A percentile compares a stretch with the other conserved stretches of the same genome.
Conservation (phyloP, 805 yeast species). For the Schwanniomyces yamadae region DNA sequence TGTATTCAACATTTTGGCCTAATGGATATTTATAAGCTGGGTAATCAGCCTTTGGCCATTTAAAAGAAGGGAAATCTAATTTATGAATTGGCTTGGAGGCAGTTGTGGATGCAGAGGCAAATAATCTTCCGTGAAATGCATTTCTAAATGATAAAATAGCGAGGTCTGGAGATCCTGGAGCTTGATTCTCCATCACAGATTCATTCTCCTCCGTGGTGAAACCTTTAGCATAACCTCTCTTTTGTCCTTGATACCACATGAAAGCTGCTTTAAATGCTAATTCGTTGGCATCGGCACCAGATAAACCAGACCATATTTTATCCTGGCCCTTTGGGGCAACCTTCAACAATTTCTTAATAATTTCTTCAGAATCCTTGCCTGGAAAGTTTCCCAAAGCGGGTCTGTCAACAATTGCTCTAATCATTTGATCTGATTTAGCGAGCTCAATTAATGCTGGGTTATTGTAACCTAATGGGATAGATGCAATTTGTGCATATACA, state of each 20-base stretch:
- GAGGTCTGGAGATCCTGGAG: constrained; percentile 87
- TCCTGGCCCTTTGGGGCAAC: constrained; percentile 79
- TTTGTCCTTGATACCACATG: constrained; percentile 68
- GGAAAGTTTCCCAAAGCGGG: constrained; percentile 87
- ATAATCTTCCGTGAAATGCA: constrained; percentile 93
- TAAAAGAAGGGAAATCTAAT: constrained; percentile 86
- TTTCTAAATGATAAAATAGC: constrained; percentile 83
- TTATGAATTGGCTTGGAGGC: constrained; percentile 95
- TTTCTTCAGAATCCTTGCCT: constrained; percentile 61
- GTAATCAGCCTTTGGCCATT: constrained; percentile 96
- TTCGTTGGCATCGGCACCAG: constrained; percentile 89
- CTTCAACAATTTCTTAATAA: constrained; percentile 48
- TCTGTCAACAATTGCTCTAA: constrained; percentile 47
- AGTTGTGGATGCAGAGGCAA: constrained; percentile 88
- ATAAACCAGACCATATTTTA: constrained; percentile 73
- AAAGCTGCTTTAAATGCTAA: constrained; percentile 88
- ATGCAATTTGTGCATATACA: constrained; percentile 56
- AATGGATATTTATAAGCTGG: constrained; percentile 85
- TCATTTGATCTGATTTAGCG: constrained; percentile 42
- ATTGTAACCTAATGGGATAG: constrained; percentile 44
- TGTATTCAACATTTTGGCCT: constrained; percentile 59
- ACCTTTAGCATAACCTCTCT: constrained; percentile 60
- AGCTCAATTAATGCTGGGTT: constrained; percentile 39
- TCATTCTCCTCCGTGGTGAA: constrained; percentile 68
- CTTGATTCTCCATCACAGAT: constrained; percentile 73